Conservation (phyloP, 2,329 filamentous ascomycete species). For the Juglanconis oblonga region DNA sequence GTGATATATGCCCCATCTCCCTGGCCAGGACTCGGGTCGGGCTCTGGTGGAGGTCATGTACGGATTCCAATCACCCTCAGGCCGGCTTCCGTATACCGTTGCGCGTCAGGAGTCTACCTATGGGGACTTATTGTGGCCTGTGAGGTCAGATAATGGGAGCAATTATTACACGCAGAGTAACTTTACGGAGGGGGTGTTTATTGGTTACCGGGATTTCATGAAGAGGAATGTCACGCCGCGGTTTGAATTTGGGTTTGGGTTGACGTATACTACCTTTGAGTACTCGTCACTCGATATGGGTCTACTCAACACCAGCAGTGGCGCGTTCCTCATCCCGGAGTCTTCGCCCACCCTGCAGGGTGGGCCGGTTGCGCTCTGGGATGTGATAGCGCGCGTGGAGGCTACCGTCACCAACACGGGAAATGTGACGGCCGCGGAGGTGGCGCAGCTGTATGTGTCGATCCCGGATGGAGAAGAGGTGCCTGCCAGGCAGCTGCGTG, state of each 20-base stretch:
- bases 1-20: conserved; percentile 79
- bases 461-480: conserved; percentile 73
- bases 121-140: conserved; percentile 46
- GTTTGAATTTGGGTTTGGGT: conserved; percentile 78
- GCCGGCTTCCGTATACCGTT: conserved; percentile 78
- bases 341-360: conserved; percentile 52
- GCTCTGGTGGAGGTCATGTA: conserved; percentile 80
- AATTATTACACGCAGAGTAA: conserved; percentile 64
- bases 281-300: conserved; percentile 69
- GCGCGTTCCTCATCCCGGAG: conserved; percentile 53
- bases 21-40: conserved; percentile 81
- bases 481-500: conserved; percentile 64
- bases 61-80: conserved; percentile 73
- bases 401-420: conserved; percentile 73
- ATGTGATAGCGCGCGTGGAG: conserved; percentile 64
- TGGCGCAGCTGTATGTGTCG: conserved; percentile 75
- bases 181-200: conserved; percentile 75
- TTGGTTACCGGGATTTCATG: conserved; percentile 79
- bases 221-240: conserved; percentile 61
- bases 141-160: conserved; percentile 69
- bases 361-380: conserved; percentile 64
- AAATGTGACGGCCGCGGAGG: conserved; percentile 60
- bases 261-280: conserved; percentile 76
- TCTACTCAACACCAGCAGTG: conserved; percentile 54
- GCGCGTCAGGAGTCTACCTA: conserved; percentile 66